Conservation (phyloP, 2,329 filamentous ascomycete genomes). For the Cladosporium sp. region DNA sequence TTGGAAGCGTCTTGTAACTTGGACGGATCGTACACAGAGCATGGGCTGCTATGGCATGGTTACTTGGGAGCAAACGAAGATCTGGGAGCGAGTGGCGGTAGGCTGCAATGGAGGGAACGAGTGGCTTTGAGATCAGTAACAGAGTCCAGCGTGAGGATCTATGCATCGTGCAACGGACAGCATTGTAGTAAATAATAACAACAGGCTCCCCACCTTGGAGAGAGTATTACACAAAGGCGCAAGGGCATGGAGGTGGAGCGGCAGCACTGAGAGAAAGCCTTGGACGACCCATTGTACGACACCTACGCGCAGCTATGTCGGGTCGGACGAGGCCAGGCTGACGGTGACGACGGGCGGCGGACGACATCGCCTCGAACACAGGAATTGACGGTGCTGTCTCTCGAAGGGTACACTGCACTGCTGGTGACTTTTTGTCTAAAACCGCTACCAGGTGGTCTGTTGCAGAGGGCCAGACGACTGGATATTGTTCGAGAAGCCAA, state of each 20-base stretch:
- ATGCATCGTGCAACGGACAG: slow-evolving; percentile 19
- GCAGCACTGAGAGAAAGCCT: slow-evolving; percentile 7
- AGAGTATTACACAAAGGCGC: slow-evolving; percentile 23
- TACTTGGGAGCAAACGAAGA: slow-evolving; percentile 1
- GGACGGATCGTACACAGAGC: neutral
- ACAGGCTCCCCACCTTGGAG: slow-evolving; percentile 10
- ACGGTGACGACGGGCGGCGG: neutral
- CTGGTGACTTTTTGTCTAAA: slow-evolving; percentile 11
- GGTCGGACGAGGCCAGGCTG: slow-evolving; percentile 7
- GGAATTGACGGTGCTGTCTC: slow-evolving; percentile 1
- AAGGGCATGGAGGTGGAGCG: slow-evolving; percentile 20
- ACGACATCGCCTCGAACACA: slow-evolving; percentile 3
- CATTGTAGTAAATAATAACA: slow-evolving; percentile 17
- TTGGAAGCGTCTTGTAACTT: neutral
- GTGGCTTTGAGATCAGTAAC: slow-evolving; percentile 11
- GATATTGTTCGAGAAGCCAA: neutral
- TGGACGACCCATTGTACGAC: slow-evolving; percentile 13
- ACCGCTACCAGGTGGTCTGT: slow-evolving; percentile 6
- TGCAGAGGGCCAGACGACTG: neutral
- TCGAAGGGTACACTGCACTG: neutral
- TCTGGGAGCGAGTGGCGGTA: slow-evolving; percentile 14
- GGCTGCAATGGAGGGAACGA: slow-evolving; percentile 15
- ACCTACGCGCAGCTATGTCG: slow-evolving; percentile 9
- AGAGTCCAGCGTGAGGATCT: slow-evolving; percentile 15
- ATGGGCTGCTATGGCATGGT: neutral